These are phyloP conservation scores for Nitzschia palea DNA, from an alignment of 108 stramenopile species.

Conservation along the genomic window DNA sequence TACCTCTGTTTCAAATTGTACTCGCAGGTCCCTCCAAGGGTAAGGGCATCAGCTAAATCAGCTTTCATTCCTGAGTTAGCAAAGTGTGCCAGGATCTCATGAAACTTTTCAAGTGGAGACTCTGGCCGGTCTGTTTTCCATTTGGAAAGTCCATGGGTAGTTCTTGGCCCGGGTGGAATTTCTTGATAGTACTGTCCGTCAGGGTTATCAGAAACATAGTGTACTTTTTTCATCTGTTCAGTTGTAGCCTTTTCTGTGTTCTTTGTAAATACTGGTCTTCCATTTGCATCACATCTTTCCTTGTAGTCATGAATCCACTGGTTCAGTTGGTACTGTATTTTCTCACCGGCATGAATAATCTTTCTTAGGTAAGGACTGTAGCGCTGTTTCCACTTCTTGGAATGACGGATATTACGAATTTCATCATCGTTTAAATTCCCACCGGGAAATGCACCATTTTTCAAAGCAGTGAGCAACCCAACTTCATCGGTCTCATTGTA, in stretches of 20 bases:
- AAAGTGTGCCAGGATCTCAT: not conserved
- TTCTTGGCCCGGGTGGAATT: not conserved
- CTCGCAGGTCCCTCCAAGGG: too few species aligned
- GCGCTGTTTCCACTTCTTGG: not conserved
- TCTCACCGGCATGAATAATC: not conserved
- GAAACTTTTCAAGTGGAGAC: not conserved
- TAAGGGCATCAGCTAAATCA: too few species aligned
- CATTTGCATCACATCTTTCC: too few species aligned
- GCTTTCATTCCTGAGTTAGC: too few species aligned
- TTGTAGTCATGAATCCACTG: not conserved
- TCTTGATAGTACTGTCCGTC: not conserved
- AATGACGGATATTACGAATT: not conserved
- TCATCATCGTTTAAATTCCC: not conserved
- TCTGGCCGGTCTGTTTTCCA: not conserved
- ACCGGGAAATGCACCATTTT: not conserved
- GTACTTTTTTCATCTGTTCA: not conserved
- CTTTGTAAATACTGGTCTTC: not conserved
- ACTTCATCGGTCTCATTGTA: not conserved
- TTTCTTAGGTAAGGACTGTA: not conserved
- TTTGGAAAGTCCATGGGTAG: not conserved
- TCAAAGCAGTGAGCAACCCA: not conserved
- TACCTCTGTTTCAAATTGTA: too few species aligned
- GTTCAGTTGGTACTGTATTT: not conserved
- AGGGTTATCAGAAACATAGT: not conserved
- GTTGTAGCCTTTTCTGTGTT: not conserved